A percentile compares a stretch with the other conserved stretches of the same genome.
Evolutionary conservation across 1,139 yeast species (phyloP).

Genomic region (Taphrina betulina): DNA sequence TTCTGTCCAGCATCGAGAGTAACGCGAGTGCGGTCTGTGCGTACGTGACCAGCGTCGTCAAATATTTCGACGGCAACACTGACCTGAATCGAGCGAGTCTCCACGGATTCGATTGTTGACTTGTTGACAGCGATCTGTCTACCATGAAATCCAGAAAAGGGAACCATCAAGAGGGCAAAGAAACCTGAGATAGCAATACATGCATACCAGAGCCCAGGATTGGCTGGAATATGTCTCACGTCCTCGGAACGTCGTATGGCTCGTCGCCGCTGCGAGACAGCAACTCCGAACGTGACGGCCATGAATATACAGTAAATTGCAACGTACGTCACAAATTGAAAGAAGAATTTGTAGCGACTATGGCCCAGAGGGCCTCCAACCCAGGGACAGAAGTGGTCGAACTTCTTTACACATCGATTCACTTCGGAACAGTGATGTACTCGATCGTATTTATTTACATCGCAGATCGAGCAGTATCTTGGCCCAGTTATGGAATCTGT

Average conservation of each 20-base stretch:
- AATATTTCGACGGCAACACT: background rate
- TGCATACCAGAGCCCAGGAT: constrained; percentile 24
- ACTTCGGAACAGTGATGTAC: constrained; percentile 77
- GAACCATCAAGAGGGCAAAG: constrained; percentile 39
- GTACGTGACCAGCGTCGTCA: background rate
- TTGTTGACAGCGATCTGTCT: constrained; percentile 19
- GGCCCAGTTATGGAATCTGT: constrained; percentile 51
- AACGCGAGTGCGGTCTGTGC: constrained; percentile 12
- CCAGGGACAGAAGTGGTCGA: constrained; percentile 92
- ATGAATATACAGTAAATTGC: constrained; percentile 49
- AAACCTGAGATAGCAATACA: constrained; percentile 30
- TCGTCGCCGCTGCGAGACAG: constrained; percentile 41
- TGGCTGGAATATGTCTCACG: constrained; percentile 19
- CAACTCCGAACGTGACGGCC: constrained; percentile 39
- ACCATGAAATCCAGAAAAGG: constrained; percentile 42
- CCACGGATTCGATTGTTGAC: constrained; percentile 21
- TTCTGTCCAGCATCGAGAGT: constrained; percentile 37
- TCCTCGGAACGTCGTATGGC: constrained; percentile 8
- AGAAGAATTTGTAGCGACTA: constrained; percentile 68
- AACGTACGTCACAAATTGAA: constrained; percentile 65
- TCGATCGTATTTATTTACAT: constrained; percentile 82
- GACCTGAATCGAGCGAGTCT: constrained; percentile 8
- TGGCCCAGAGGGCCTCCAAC: constrained; percentile 81
- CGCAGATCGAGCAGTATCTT: constrained; percentile 69
- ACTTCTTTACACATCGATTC: constrained; percentile 60